Base-by-base conservation (phyloP, 2,329 filamentous ascomycete species). In the Alternaria arborescens region DNA sequence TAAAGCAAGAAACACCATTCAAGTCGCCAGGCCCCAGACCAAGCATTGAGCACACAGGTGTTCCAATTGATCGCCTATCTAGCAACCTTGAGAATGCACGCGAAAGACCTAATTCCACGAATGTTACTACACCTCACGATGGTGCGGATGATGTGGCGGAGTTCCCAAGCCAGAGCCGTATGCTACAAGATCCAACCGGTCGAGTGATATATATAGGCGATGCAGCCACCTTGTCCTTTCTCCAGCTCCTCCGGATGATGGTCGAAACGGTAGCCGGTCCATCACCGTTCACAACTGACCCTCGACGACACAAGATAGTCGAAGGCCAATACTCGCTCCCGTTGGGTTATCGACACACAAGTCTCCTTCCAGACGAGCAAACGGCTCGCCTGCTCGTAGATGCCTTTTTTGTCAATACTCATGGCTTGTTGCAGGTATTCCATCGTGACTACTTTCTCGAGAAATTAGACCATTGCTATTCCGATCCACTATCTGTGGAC, bases 401-500 rank as follows among this genome's bases (percentile, higher is more conserved):
- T 16, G 84, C 87, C 0, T 91, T 87, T 70, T 89, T 91, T 67
- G 82, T 81, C 51, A 88, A 89, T 83, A 89, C 87, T 0, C 83
- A 84, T 68, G 87, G 87, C 14, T 75, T 91, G 8, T 75, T 90
- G 5, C 85, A 90, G 52, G 75, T 90, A 0, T 86, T 90, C 63
- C 83, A 88, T 64, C 81, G 80, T 30, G 76, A 78, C 18, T 68
- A 71, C 0, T 88, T 90, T 61, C 73, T 84, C 24, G 75, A 79
- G 34, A 79, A 78, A 1, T 70, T 89, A 2, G 82, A 86, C 0
- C 75, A 77, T 36, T 88, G 84, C 71, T 89, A 89, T 64, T 76
- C 78, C 8, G 83, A 86, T 62, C 85, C 86, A 0, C 78, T 87
- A 0, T 78, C 77, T 7, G 80, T 83, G 0, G 80, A 83, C 18